Evolutionary conservation across 768 basidiomycete genomes (phyloP), one percentile per base, ranked within the genome.

Genomic region (Suillus subluteus): DNA sequence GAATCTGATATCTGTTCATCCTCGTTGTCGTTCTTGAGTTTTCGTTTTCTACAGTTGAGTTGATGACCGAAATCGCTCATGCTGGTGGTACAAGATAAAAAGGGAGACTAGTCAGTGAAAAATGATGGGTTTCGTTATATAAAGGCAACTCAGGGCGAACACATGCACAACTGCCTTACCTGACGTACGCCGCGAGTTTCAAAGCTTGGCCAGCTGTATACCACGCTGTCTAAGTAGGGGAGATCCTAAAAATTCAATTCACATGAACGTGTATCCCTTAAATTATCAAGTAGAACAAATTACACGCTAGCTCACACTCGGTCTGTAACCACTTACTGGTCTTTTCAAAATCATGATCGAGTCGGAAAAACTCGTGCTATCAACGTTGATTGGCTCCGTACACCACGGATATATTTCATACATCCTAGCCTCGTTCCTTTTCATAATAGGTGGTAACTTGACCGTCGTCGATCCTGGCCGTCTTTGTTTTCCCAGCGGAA

Each of bases 41-140:
- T 92, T 70, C 91, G 87, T 78, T 92, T 92, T 74, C 87, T 84
- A 74, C 82, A 82, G 83, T 84, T 78, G 63, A 75, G 62, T 79
- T 84, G 83, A 70, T 88, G 85, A 71, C 85, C 82, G 69, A 87
- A 82, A 82, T 88, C 83, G 80, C 89, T 87, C 88, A 91, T 90
- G 62, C 35, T 56, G 35, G 54, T 56, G 21, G 54, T 32, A 11
- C 3, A 6, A 32, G 54, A 55, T 56, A 67, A 71, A 68, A 69
- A 68, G 58, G 63, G 54, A 55, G 54, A 8, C 30, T 18, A 32
- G 9, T 32, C 44, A 48, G 41, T 43, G 66, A 64, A 68, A 66
- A 65, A 62, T 65, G 69, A 59, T 65, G 63, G 63, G 67, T 66
- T 55, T 67, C 69, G 68, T 68, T 82, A 78, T 81, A 79, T 81